These are phyloP conservation scores for Cyberlindnera bimundalis DNA, from an alignment of 805 yeast genomes.

Conservation along the genomic window DNA sequence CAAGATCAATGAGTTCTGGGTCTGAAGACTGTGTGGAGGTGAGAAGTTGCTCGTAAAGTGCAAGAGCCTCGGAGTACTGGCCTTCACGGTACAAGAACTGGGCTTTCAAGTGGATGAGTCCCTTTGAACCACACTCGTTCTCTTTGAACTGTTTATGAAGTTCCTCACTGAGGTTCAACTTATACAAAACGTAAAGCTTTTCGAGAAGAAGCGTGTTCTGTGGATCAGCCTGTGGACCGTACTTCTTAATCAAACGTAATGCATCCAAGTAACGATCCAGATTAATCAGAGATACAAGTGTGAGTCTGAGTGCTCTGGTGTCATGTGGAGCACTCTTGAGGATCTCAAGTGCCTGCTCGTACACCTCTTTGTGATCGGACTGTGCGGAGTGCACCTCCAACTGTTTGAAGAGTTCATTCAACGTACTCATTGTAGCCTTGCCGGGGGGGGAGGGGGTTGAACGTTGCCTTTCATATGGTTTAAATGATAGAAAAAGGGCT, in stretches of 20 bases:
- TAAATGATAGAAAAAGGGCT: too few relatives aligned
- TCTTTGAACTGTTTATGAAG: conserved; percentile 28
- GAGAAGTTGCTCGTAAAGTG: conserved; percentile 47
- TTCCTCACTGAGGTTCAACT: conserved; percentile 37
- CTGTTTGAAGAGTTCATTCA: conserved; percentile 27
- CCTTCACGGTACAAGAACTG: conserved; percentile 54
- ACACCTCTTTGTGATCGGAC: conserved; percentile 23
- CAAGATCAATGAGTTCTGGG: conserved; percentile 47
- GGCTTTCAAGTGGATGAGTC: conserved; percentile 47
- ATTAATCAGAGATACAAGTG: conserved; percentile 60
- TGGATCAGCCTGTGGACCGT: conserved; percentile 31
- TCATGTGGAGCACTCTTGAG: conserved; percentile 28
- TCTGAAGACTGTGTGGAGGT: conserved; percentile 31
- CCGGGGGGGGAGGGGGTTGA: too few relatives aligned
- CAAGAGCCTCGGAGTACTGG: conserved; percentile 44
- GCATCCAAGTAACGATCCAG: conserved; percentile 60
- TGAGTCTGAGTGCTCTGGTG: conserved; percentile 37
- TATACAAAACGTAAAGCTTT: conserved; percentile 60
- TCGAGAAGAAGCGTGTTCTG: conserved; percentile 44
- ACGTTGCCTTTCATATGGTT: too few relatives aligned
- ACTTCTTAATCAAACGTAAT: conserved; percentile 36
- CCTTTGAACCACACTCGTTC: conserved; percentile 30
- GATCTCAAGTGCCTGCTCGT: conserved; percentile 26
- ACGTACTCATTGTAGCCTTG: conserved; percentile 19
- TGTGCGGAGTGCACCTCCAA: conserved; percentile 23